Evolutionary conservation across 495 filamentous ascomycete species (phyloP).

Genomic region (Penicillium flavigenum): DNA sequence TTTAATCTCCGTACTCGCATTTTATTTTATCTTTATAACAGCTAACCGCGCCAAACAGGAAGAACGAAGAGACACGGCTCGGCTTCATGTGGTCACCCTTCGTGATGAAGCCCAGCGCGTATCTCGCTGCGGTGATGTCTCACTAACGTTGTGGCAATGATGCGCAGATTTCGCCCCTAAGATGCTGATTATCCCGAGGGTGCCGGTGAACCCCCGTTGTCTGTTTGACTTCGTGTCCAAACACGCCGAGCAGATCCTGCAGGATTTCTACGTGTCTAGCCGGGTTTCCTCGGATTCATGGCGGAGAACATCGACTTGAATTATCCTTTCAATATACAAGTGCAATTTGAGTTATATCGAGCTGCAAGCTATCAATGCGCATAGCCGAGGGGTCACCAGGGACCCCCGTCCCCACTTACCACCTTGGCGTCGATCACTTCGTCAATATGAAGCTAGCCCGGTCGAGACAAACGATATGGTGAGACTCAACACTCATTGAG

Average conservation of each 20-base stretch:
- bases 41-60: constrained; percentile 24
- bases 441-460: constrained; percentile 55
- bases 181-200: constrained; percentile 15
- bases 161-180: constrained; percentile 20
- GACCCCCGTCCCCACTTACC: constrained; percentile 50
- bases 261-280: background rate
- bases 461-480: constrained; percentile 49
- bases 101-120: constrained; percentile 45
- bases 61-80: constrained; percentile 50
- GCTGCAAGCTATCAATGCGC: constrained; percentile 23
- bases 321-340: background rate
- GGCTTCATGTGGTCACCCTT: constrained; percentile 48
- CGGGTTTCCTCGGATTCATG: background rate
- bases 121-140: background rate
- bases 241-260: constrained; percentile 16
- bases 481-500: constrained; percentile 36
- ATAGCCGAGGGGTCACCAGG: constrained; percentile 43
- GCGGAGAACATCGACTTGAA: background rate
- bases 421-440: constrained; percentile 52
- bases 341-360: background rate
- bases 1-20: background rate
- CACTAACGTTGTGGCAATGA: constrained; percentile 4
- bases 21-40: background rate
- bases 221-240: constrained; percentile 10
- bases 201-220: constrained; percentile 9